These are phyloP conservation scores for Cocos nucifera DNA, from an alignment of 176 grass and related monocot genomes.

Conservation along the genomic window DNA sequence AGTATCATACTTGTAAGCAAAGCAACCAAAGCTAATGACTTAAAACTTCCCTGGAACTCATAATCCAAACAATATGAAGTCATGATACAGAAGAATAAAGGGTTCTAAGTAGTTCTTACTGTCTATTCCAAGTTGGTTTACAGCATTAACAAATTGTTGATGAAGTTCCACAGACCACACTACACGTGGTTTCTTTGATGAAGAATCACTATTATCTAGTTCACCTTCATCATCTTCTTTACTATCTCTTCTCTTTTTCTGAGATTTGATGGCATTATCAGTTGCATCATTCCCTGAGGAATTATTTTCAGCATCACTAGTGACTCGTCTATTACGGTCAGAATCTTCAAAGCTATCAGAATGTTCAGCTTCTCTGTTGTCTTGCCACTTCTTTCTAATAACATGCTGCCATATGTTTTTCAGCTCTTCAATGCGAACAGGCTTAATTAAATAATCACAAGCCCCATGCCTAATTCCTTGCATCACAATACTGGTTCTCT, in stretches of 20 bases:
- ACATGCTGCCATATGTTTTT: constrained; percentile 11
- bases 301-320: constrained; percentile 1
- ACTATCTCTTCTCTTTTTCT: neutral
- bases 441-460: constrained; percentile 8
- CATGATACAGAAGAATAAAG: neutral
- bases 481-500: neutral
- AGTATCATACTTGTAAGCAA: neutral
- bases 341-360: neutral
- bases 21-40: constrained; percentile 10
- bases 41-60: constrained; percentile 2
- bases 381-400: constrained; percentile 2
- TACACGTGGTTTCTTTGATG: constrained; percentile 6
- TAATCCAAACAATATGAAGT: neutral
- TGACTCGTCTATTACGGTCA: neutral
- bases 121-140: constrained; percentile 4
- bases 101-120: neutral
- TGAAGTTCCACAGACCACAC: constrained; percentile 12
- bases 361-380: neutral
- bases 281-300: neutral
- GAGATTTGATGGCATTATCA: neutral
- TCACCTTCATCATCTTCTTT: constrained; percentile 12
- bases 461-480: constrained; percentile 7
- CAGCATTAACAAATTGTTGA: constrained; percentile 14
- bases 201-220: neutral
- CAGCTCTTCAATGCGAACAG: constrained; percentile 2